These are phyloP conservation scores for Asclepias syriaca DNA, from an alignment of 257 asterid species.

Conservation along the genomic window DNA sequence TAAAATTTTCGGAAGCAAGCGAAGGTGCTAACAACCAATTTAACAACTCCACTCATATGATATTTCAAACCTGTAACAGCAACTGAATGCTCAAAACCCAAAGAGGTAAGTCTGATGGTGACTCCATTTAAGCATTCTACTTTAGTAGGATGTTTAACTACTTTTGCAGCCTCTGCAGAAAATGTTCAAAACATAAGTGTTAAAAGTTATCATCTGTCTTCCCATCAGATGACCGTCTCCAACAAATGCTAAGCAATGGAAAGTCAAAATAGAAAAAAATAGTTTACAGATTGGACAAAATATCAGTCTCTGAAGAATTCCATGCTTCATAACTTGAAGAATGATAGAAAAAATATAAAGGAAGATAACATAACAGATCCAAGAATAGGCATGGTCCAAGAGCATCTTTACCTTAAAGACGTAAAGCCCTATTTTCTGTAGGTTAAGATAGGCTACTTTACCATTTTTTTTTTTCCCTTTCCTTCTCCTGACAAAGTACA, in stretches of 20 bases:
- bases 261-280: neutral
- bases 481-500: neutral
- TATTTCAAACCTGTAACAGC: slow-evolving; percentile 77
- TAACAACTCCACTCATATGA: slow-evolving; percentile 2
- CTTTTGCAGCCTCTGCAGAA: slow-evolving; percentile 67
- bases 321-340: neutral
- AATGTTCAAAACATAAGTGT: slow-evolving; percentile 9
- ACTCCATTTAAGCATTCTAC: slow-evolving; percentile 74
- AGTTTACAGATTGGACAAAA: neutral
- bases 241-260: neutral
- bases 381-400: neutral
- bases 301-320: neutral
- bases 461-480: too few relatives aligned
- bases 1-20: neutral
- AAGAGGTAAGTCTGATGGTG: slow-evolving; percentile 44
- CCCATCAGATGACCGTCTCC: neutral
- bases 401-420: neutral
- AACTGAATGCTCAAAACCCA: slow-evolving; percentile 91
- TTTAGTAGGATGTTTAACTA: slow-evolving; percentile 58
- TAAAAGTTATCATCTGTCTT: neutral
- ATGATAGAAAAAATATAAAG: neutral
- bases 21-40: neutral
- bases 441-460: neutral
- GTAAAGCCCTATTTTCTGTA: neutral
- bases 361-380: neutral